Base-by-base conservation (phyloP, 495 filamentous ascomycete genomes). In the Penicillium mononematosum region DNA sequence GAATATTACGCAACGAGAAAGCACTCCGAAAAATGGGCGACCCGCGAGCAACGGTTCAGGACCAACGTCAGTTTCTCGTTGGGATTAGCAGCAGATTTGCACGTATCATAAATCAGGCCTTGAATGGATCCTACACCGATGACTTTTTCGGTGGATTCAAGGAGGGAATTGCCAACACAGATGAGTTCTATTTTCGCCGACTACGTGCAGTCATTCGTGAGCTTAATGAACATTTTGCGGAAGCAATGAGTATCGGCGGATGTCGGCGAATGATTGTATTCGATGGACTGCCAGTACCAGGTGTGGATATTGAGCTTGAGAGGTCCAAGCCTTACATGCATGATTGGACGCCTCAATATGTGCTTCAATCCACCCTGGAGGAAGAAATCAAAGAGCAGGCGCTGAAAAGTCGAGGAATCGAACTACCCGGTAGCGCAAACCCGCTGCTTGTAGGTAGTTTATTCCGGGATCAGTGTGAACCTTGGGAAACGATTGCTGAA, bases 191-290 rank as follows among this genome's bases (percentile, higher is more conserved):
- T 43, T 25, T 48, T 39, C 80, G 83, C 54, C 81, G 83, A 10
- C 69, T 90, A 8, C 79, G 88, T 10, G 85, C 87, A 0, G 66
- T 82, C 1, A 69, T 88, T 20, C 83, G 87, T 38, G 78, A 83
- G 32, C 60, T 82, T 19, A 84, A 83, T 54, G 65, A 67, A n/a
- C 66, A 74, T 0, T 90, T 90, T 50, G 78, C 81, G 0, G 68
- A 78, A 11, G 63, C 76, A 0, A 80, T 90, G 58, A 31, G 59
- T 0, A 48, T 48, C 3, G 49, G 60, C 34, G 85, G 84, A 0
- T 75, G 81, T 43, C 56, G 59, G 3, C 66, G 71, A 10, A 24
- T 44, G 0, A 61, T 70, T 32, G 7, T 24, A 12, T 14, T 22
- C 22, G 16, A 2, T 27, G 46, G 16, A 11, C 38, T 19, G 12